A percentile compares a stretch with the other conserved stretches of the same genome.
Evolutionary conservation across 2,329 filamentous ascomycete species (phyloP).

Genomic region (Myriangium duriaei): DNA sequence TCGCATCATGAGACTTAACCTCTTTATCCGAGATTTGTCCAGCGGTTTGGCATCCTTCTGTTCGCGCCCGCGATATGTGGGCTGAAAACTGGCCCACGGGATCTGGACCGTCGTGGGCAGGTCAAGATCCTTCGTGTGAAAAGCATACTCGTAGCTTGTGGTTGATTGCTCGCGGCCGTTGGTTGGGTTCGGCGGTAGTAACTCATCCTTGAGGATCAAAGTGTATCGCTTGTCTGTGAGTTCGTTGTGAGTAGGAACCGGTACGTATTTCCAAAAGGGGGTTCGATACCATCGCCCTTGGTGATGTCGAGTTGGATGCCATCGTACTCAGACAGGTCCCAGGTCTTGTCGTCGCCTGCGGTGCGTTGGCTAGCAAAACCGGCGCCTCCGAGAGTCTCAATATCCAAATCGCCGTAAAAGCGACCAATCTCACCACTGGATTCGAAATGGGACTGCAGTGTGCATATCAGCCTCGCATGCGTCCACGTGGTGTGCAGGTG

Average conservation of each 20-base stretch:
- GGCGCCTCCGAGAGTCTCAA: constrained; percentile 60
- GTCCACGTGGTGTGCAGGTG: too few species aligned
- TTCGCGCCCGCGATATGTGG: constrained; percentile 61
- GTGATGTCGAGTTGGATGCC: constrained; percentile 46
- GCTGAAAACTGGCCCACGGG: constrained; percentile 51
- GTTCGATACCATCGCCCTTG: constrained; percentile 37
- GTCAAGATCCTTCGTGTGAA: constrained; percentile 24
- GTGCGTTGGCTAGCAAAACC: constrained; percentile 74
- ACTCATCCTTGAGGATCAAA: constrained; percentile 59
- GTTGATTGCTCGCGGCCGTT: constrained; percentile 61
- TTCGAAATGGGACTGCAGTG: constrained; percentile 36
- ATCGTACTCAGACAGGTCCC: constrained; percentile 52
- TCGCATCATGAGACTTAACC: constrained; percentile 67
- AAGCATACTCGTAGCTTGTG: constrained; percentile 63
- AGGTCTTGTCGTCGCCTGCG: constrained; percentile 40
- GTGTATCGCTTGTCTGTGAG: constrained; percentile 52
- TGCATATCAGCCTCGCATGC: background rate
- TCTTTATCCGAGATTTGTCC: constrained; percentile 47
- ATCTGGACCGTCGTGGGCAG: constrained; percentile 36
- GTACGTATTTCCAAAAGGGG: background rate
- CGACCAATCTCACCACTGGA: constrained; percentile 27
- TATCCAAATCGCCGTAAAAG: constrained; percentile 62
- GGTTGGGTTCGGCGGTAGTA: constrained; percentile 42
- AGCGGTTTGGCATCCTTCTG: constrained; percentile 48
- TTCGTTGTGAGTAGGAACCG: background rate